Evolutionary conservation across 2,329 filamentous ascomycete species (phyloP).

Genomic region (Ilyonectria robusta): DNA sequence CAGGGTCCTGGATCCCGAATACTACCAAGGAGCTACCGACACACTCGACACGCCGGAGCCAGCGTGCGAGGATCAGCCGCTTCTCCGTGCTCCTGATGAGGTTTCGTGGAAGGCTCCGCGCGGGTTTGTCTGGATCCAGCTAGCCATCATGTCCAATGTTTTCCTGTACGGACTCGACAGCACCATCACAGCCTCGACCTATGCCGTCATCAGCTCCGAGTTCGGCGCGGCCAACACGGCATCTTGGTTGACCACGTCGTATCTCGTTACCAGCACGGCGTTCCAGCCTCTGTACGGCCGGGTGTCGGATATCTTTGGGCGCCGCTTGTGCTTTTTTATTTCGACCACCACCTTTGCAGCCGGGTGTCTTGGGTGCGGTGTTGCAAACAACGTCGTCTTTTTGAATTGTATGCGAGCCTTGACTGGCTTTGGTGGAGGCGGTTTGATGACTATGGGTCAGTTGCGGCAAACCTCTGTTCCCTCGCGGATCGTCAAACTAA

Average conservation of each 20-base stretch:
- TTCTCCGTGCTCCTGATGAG: slow-evolving; percentile 40
- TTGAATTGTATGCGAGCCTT: slow-evolving; percentile 77
- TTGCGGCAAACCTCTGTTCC: slow-evolving; percentile 1
- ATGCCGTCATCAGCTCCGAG: slow-evolving; percentile 82
- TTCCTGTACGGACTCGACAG: slow-evolving; percentile 79
- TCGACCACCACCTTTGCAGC: slow-evolving; percentile 72
- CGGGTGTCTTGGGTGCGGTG: slow-evolving; percentile 76
- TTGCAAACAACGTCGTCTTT: slow-evolving; percentile 70
- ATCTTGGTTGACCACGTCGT: slow-evolving; percentile 82
- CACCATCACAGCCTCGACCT: slow-evolving; percentile 81
- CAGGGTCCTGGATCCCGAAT: slow-evolving; percentile 12
- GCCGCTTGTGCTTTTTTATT: slow-evolving; percentile 74
- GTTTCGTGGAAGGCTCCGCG: slow-evolving; percentile 61
- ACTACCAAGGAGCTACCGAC: not conserved
- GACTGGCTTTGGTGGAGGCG: slow-evolving; percentile 79
- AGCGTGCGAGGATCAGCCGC: slow-evolving; percentile 40
- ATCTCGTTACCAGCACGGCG: slow-evolving; percentile 79
- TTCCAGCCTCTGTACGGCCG: slow-evolving; percentile 81
- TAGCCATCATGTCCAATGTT: slow-evolving; percentile 75
- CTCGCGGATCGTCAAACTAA: slow-evolving; percentile 5
- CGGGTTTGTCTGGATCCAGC: slow-evolving; percentile 71
- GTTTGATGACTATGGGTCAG: slow-evolving; percentile 78
- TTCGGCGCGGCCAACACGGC: slow-evolving; percentile 80
- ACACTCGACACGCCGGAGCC: slow-evolving; percentile 3
- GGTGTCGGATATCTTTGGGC: slow-evolving; percentile 78